Base-by-base conservation (phyloP, 805 yeast species). In the Candida michaelii region DNA sequence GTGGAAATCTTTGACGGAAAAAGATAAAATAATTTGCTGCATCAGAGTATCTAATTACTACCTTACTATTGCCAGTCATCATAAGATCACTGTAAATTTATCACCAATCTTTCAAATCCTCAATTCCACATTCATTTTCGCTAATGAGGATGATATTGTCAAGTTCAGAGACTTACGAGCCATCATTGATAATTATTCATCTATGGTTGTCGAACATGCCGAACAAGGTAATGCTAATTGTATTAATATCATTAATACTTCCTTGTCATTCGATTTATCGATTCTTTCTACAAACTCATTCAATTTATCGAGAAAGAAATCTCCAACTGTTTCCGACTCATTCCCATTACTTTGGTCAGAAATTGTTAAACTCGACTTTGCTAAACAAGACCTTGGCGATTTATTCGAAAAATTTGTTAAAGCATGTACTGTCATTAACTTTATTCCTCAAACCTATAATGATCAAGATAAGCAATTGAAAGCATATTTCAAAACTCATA, bases 81-180 rank as follows among this genome's bases (percentile, higher is more conserved):
- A 3, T 11, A 27, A 23, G 16, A 19, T 40, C 11, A 40, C 27
- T 5, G 34, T 32, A 3, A 14, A 5, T n/a, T 30, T 41, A 8
- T 11, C 13, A 13, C 37, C 41, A 3, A 32, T 42, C 3, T 36
- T 15, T 27, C 13, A 30, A 2, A 18, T 42, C n/a, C 13, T 41
- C 12, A 35, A n/a, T 17, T n/a, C 12, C 14, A 29, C 15, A 5
- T 42, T 42, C 19, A 23, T 25, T 3, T 11, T 14, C 3, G 18
- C 15, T 2, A 5, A n/a, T 11, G 10, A 25, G 3, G 39, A 11
- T 12, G 44, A 46, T 19, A 40, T 49, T 3, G 23, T 74, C 16
- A 64, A 63, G 19, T 63, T 65, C 42, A 60, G 74, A n/a, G 83
- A 78, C 42, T 65, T 74, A 3, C 59, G 85, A 47, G 65, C 70